These are phyloP conservation scores for Paxillus ammoniavirescens DNA, from an alignment of 768 basidiomycete genomes.

Conservation along the genomic window DNA sequence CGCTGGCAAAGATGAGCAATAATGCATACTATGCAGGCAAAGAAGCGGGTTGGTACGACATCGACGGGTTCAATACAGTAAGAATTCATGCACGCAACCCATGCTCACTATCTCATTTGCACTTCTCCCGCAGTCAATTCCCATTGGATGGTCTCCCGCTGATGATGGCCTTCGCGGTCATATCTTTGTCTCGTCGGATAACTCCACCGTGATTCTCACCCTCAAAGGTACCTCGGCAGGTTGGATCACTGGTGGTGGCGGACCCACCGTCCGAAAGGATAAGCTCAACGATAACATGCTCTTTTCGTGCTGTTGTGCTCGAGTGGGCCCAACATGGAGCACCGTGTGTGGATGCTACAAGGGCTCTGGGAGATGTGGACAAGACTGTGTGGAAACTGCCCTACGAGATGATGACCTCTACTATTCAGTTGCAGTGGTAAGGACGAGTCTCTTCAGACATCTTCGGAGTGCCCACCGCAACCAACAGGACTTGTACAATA, in stretches of 20 bases:
- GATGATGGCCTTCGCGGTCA: constrained; percentile 93
- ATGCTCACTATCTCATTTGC: neutral
- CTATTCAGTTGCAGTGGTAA: constrained; percentile 80
- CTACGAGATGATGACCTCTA: constrained; percentile 83
- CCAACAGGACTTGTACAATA: constrained; percentile 84
- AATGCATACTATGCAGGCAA: constrained; percentile 69
- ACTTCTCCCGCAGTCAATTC: constrained; percentile 44
- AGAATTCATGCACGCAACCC: constrained; percentile 13
- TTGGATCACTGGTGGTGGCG: constrained; percentile 66
- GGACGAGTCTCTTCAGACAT: constrained; percentile 24
- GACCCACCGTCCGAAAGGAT: constrained; percentile 84
- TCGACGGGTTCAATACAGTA: constrained; percentile 65
- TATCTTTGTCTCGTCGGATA: constrained; percentile 80
- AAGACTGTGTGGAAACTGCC: constrained; percentile 75
- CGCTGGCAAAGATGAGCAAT: constrained; percentile 85
- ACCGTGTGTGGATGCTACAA: constrained; percentile 88
- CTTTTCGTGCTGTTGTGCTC: constrained; percentile 94
- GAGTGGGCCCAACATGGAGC: constrained; percentile 92
- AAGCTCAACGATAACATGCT: constrained; percentile 95
- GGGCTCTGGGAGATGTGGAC: constrained; percentile 73
- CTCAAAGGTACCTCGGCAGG: constrained; percentile 92
- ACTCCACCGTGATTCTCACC: constrained; percentile 82
- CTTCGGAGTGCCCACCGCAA: neutral
- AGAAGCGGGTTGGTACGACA: constrained; percentile 67
- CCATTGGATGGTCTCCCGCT: constrained; percentile 88